These are phyloP conservation scores for Mycena galopus DNA, from an alignment of 768 basidiomycete species.

Conservation along the genomic window DNA sequence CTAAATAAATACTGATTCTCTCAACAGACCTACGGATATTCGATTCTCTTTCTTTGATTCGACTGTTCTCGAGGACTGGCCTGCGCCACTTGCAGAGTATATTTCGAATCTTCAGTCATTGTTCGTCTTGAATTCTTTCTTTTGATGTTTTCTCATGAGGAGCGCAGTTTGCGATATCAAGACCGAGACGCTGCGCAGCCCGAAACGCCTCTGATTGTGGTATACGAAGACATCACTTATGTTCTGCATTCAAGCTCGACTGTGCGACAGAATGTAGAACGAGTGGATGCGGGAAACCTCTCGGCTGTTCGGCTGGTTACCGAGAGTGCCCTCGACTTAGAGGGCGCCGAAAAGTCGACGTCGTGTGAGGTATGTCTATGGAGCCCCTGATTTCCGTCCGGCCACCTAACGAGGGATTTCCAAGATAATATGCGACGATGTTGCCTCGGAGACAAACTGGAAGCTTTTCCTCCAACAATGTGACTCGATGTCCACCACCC, in stretches of 20 bases:
- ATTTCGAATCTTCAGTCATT: conserved; percentile 52
- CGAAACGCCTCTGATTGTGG: conserved; percentile 60
- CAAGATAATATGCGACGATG: conserved; percentile 62
- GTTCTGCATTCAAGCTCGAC: conserved; percentile 61
- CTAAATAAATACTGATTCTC: background rate
- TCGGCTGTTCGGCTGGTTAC: conserved; percentile 42
- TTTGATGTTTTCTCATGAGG: background rate
- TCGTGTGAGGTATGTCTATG: conserved; percentile 65
- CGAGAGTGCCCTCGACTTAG: conserved; percentile 68
- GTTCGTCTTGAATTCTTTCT: conserved; percentile 50
- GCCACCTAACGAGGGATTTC: conserved; percentile 11
- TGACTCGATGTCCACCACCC: conserved; percentile 52
- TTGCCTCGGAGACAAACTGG: conserved; percentile 58
- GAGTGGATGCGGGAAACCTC: conserved; percentile 22
- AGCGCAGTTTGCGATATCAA: conserved; percentile 50
- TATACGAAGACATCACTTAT: conserved; percentile 53
- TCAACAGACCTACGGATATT: conserved; percentile 69
- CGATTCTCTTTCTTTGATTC: conserved; percentile 59
- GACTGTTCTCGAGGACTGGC: conserved; percentile 49
- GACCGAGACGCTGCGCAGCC: conserved; percentile 52
- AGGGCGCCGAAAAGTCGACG: conserved; percentile 63
- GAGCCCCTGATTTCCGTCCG: background rate
- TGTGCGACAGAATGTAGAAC: conserved; percentile 59
- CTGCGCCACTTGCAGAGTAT: conserved; percentile 58
- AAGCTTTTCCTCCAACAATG: conserved; percentile 49